phyloP scores from a whole-genome alignment of 2,329 filamentous ascomycete species.

The Verticillium longisporum region DNA sequence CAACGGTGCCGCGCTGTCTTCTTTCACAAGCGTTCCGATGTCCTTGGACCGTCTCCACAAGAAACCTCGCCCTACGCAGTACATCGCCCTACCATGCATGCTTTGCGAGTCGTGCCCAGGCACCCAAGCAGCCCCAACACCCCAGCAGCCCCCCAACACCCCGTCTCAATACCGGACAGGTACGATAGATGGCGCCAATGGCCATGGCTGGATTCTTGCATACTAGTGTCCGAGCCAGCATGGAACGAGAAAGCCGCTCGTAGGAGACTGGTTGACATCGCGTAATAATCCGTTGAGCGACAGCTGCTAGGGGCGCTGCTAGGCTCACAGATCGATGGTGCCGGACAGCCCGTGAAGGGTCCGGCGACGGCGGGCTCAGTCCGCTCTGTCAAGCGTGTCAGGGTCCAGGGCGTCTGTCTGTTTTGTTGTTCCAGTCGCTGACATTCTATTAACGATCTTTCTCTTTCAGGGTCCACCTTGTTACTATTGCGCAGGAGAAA shows the following conservation, averaged over 20 bases:
- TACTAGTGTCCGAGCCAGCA: background rate
- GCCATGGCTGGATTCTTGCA: background rate
- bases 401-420: background rate
- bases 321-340: background rate
- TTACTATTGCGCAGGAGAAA: no score
- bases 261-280: background rate
- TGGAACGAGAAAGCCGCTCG: background rate
- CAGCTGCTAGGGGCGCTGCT: background rate
- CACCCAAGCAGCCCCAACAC: background rate
- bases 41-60: background rate
- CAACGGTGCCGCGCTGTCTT: background rate
- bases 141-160: background rate
- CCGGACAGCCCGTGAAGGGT: background rate
- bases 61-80: background rate
- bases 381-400: background rate
- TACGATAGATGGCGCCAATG: background rate
- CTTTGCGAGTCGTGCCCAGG: background rate
- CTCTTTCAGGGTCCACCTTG: background rate
- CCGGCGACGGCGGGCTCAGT: background rate
- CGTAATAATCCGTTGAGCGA: background rate
- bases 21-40: background rate
- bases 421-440: background rate
- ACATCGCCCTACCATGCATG: background rate
- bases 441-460: background rate
- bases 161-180: background rate